Evolutionary conservation across 805 yeast genomes (phyloP).

Genomic region (Pichia cephalocereana): DNA sequence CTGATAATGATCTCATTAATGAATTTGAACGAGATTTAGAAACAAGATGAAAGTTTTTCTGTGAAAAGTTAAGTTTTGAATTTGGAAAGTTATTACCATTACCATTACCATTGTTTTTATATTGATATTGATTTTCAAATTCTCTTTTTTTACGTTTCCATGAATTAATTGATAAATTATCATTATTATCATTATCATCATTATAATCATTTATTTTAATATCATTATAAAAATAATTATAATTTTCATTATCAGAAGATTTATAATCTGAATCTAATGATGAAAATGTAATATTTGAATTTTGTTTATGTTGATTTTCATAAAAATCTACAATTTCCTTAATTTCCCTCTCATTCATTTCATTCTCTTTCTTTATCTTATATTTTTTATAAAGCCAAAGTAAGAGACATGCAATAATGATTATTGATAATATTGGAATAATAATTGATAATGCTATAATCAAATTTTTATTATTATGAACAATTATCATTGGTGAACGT

Average conservation of each 20-base stretch:
- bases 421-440: slow-evolving; percentile 32
- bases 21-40: slow-evolving; percentile 5
- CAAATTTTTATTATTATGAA: slow-evolving; percentile 18
- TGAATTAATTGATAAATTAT: slow-evolving; percentile 40
- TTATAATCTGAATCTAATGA: slow-evolving; percentile 6
- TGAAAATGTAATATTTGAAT: slow-evolving; percentile 15
- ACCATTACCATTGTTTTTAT: background rate
- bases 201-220: slow-evolving; percentile 24
- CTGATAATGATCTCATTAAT: slow-evolving; percentile 21
- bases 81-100: background rate
- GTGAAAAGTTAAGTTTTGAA: background rate
- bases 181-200: slow-evolving; percentile 33
- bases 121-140: slow-evolving; percentile 24
- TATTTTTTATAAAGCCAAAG: slow-evolving; percentile 22
- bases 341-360: slow-evolving; percentile 22
- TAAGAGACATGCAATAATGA: slow-evolving; percentile 25
- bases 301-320: slow-evolving; percentile 16
- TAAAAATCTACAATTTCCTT: slow-evolving; percentile 26
- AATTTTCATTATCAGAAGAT: background rate
- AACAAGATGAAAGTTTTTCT: background rate
- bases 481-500: slow-evolving; percentile 2
- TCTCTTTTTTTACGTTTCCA: slow-evolving; percentile 45
- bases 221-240: slow-evolving; percentile 4
- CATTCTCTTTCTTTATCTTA: slow-evolving; percentile 19
- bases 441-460: slow-evolving; percentile 40